A percentile compares a stretch with the other conserved stretches of the same genome.
phyloP scores from a whole-genome alignment of 768 basidiomycete species.

The Pleurotus tuber-regium region DNA sequence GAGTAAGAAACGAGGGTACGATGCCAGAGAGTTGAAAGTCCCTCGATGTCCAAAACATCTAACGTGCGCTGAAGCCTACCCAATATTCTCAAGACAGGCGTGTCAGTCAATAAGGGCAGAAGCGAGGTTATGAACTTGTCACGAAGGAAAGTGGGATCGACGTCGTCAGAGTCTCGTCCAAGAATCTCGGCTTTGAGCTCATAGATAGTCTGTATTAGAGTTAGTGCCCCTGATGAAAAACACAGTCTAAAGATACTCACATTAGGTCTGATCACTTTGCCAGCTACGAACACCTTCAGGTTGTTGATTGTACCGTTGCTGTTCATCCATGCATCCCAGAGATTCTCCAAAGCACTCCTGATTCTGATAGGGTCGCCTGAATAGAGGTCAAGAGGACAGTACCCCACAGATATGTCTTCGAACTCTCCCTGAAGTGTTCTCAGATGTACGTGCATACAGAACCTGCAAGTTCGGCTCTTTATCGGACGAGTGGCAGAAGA shows the following conservation, averaged over 20 bases:
- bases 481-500: conserved; percentile 51
- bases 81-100: conserved; percentile 53
- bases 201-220: background rate
- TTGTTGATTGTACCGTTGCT: conserved; percentile 75
- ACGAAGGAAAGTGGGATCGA: conserved; percentile 33
- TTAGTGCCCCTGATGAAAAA: conserved; percentile 1
- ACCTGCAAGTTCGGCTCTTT: conserved; percentile 80
- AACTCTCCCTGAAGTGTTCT: conserved; percentile 38
- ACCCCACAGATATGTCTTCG: conserved; percentile 39
- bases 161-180: conserved; percentile 15
- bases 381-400: conserved; percentile 91
- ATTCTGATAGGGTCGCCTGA: conserved; percentile 66
- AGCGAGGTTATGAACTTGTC: conserved; percentile 51
- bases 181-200: conserved; percentile 27
- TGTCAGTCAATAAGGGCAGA: conserved; percentile 43
- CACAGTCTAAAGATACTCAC: conserved; percentile 33
- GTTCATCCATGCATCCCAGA: conserved; percentile 73
- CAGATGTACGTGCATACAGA: conserved; percentile 82
- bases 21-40: conserved; percentile 52
- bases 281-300: conserved; percentile 73
- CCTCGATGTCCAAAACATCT: conserved; percentile 85
- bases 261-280: conserved; percentile 57
- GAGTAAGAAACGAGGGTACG: conserved; percentile 19
- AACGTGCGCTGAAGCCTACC: conserved; percentile 68
- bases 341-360: conserved; percentile 54